Evolutionary conservation across 2,329 filamentous ascomycete species (phyloP), one percentile per base, ranked within the genome.

Genomic region (Coniochaeta sp.): DNA sequence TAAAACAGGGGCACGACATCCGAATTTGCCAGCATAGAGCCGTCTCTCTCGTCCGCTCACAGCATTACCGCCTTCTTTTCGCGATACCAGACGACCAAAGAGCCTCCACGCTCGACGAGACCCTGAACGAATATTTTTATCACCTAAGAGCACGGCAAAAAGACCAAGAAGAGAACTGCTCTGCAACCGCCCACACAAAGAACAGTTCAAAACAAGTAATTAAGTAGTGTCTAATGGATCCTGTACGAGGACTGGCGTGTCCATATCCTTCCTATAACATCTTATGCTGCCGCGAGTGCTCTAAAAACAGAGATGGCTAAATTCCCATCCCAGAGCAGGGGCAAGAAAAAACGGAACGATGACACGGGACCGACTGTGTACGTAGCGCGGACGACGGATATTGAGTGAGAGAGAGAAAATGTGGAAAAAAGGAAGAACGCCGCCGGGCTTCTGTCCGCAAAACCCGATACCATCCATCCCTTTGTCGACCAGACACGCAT

Each of bases 301-400:
- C 47, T 52, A 52, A 31, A 52, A 31, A 52, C 24, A 52, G 47
- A 52, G 47, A 52, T 52, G 47, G 26, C 47, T n/a, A 6, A 52
- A 17, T 16, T 52, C n/a, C 24, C 47, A 52, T 52, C 24, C 47
- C 47, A 52, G 22, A 52, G 24, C 22, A 52, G 47, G 31, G 22
- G 47, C 47, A 52, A 28, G 14, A 28, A 52, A 52, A 31, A 31
- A 52, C 2, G 12, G 22, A 52, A 31, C 11, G 47, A 52, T n/a
- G 47, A 28, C 47, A 31, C 47, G 47, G 47, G 11, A 28, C 47
- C 24, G 24, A 28, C 14, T 52, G 47, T 52, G 47, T 52, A 61
- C 58, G 59, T 63, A 58, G 50, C 62, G 57, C 60, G 59, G 61
- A 62, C 62, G 61, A 60, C 54, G 61, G 59, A 58, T 54, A 59